Base-by-base conservation (phyloP, 2,329 filamentous ascomycete genomes). In the Chaetothyriales sp. region DNA sequence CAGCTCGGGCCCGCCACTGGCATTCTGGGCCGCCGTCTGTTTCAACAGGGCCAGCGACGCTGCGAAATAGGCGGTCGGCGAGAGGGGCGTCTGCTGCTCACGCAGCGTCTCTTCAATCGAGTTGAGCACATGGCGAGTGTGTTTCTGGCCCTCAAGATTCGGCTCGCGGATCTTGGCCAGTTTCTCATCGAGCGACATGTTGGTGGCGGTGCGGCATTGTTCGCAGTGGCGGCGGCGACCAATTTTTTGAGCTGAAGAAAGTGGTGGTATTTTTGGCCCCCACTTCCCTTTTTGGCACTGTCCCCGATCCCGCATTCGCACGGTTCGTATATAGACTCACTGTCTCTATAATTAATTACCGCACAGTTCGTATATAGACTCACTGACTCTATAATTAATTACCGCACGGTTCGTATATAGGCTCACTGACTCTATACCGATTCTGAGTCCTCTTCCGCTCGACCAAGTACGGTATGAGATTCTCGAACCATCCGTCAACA, bases 141-240 rank as follows among this genome's bases (percentile, higher is more conserved):
- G 88, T 69, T 94, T 82, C 72, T 95, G 89, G 68, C 86, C 95
- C 70, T 97, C 87, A 64, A 95, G 81, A 70, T 94, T 95, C 52
- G 92, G 92, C 66, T 86, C 92, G 71, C 92, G 86, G 69, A 97
- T 95, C 79, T 94, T 95, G 73, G 90, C 86, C 67, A 98, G 81
- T 76, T 89, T 94, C 75, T 95, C 90, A 68, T 85, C 82, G 64
- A 97, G 73, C 69, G 81, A 61, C 59, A 61, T 60, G 7, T 51
- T 55, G 46, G 40, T 5, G 22, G 22, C 22, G 22, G 22, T 25
- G 22, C 6, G 22, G 22, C 22, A 25, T 25, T 25, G 22, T 25
- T 25, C 22, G 13, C 33, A 40, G 33, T 10, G 10, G 10, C 10
- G 15, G 10, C 15, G 10, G 33, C 33, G 33, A 40, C 33, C 33